Conservation (phyloP, 2,329 filamentous ascomycete genomes). For the Penicillium sp. region DNA sequence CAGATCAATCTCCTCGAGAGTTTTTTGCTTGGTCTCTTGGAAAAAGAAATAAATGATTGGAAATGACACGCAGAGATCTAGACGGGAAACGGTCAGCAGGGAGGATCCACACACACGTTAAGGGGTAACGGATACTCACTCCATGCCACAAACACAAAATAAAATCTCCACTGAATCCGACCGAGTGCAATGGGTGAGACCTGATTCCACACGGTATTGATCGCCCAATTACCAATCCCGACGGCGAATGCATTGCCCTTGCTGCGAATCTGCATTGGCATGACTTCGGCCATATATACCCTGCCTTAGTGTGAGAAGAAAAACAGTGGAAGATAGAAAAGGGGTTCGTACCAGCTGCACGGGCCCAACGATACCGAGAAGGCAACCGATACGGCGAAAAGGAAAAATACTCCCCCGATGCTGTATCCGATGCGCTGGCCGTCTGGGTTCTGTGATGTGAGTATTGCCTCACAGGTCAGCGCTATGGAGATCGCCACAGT, state of each 20-base stretch:
- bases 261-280: slow-evolving; percentile 65
- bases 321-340: neutral
- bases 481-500: slow-evolving; percentile 57
- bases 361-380: slow-evolving; percentile 62
- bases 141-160: slow-evolving; percentile 58
- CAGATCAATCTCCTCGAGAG: slow-evolving; percentile 59
- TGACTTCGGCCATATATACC: slow-evolving; percentile 67
- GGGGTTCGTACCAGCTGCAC: slow-evolving; percentile 27
- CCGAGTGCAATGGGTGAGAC: slow-evolving; percentile 55
- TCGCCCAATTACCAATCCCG: slow-evolving; percentile 59
- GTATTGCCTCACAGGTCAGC: slow-evolving; percentile 59
- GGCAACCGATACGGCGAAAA: slow-evolving; percentile 62
- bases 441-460: slow-evolving; percentile 54
- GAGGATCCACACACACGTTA: neutral
- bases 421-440: slow-evolving; percentile 49
- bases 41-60: slow-evolving; percentile 54
- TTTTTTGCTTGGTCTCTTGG: slow-evolving; percentile 54
- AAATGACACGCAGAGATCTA: slow-evolving; percentile 39
- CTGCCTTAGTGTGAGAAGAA: slow-evolving; percentile 40
- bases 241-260: slow-evolving; percentile 59
- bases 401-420: slow-evolving; percentile 63
- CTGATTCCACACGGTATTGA: slow-evolving; percentile 60
- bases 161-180: slow-evolving; percentile 55
- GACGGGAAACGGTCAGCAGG: neutral
- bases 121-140: slow-evolving; percentile 31